Evolutionary conservation across 176 grass and related monocot species (phyloP).

Genomic region (Oryza nivara): DNA sequence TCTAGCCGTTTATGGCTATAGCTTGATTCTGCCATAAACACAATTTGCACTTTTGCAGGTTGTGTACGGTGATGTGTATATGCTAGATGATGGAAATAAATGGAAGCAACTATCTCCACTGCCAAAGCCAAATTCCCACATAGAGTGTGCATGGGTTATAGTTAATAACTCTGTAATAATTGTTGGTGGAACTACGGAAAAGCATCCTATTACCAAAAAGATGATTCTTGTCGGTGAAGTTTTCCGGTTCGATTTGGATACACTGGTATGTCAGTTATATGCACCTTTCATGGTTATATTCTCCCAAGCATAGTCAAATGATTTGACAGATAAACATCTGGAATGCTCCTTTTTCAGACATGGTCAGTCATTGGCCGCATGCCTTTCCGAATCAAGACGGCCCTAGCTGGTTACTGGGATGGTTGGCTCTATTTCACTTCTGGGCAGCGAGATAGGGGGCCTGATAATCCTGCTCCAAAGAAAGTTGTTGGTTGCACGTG

Average conservation of each 20-base stretch:
- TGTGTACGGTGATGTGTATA: constrained; percentile 77
- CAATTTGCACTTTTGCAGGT: constrained; percentile 50
- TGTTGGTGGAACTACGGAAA: constrained; percentile 81
- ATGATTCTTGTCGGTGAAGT: constrained; percentile 94
- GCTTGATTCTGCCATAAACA: neutral
- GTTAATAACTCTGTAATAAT: constrained; percentile 79
- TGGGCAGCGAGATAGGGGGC: constrained; percentile 77
- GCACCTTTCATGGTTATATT: neutral
- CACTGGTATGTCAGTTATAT: constrained; percentile 49
- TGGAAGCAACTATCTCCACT: constrained; percentile 75
- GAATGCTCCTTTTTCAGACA: constrained; percentile 45
- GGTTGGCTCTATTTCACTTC: constrained; percentile 91
- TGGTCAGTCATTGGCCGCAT: constrained; percentile 80
- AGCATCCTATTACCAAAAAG: constrained; percentile 89
- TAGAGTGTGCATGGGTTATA: constrained; percentile 83
- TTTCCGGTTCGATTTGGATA: constrained; percentile 73
- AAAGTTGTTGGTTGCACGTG: constrained; percentile 78
- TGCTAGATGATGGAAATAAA: constrained; percentile 61
- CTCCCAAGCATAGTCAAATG: neutral
- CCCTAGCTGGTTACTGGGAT: constrained; percentile 76
- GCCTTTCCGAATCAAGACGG: constrained; percentile 85
- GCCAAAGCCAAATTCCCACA: constrained; percentile 89
- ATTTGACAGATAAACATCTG: neutral
- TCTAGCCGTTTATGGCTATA: neutral
- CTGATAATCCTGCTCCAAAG: constrained; percentile 74